A percentile compares a stretch with the other conserved stretches of the same genome.
Conservation (phyloP, 352 stramenopile genomes). For the Globisporangium orthogonon region DNA sequence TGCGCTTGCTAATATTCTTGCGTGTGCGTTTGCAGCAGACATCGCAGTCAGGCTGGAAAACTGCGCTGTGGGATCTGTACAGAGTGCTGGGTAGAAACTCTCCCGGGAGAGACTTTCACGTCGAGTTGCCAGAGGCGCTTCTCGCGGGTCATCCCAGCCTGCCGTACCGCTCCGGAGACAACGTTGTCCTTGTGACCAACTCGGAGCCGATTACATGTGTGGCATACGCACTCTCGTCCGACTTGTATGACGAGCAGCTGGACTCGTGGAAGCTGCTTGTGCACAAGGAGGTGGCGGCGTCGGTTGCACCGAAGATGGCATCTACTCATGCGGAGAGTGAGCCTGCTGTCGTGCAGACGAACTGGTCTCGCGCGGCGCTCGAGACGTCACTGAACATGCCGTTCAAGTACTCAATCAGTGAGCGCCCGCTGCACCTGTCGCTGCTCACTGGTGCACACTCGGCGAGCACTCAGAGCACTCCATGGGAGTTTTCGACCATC, state of each 20-base stretch:
- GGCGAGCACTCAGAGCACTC: conserved; percentile 22
- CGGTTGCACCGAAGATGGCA: conserved; percentile 14
- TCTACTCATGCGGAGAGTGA: neutral
- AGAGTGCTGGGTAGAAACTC: conserved; percentile 49
- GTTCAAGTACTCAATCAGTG: conserved; percentile 55
- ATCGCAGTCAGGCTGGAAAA: conserved; percentile 43
- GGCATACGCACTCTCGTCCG: conserved; percentile 92
- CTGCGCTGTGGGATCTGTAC: conserved; percentile 66
- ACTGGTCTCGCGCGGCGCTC: conserved; percentile 63
- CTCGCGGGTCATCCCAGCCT: conserved; percentile 86
- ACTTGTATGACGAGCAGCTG: conserved; percentile 79
- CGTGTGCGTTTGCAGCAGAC: conserved; percentile 1
- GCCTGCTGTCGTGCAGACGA: conserved; percentile 28
- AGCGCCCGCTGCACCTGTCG: conserved; percentile 58
- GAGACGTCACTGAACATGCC: conserved; percentile 39
- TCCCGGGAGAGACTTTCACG: conserved; percentile 63
- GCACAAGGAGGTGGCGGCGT: conserved; percentile 31
- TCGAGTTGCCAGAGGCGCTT: conserved; percentile 56
- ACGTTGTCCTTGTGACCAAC: conserved; percentile 92
- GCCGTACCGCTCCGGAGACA: conserved; percentile 80
- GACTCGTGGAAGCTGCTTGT: conserved; percentile 55
- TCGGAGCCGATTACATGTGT: conserved; percentile 92
- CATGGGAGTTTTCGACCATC: conserved; percentile 71
- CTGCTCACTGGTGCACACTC: conserved; percentile 37
- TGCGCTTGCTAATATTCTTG: neutral